Evolutionary conservation across 495 filamentous ascomycete species (phyloP).

Genomic region (Pseudevernia furfuracea): DNA sequence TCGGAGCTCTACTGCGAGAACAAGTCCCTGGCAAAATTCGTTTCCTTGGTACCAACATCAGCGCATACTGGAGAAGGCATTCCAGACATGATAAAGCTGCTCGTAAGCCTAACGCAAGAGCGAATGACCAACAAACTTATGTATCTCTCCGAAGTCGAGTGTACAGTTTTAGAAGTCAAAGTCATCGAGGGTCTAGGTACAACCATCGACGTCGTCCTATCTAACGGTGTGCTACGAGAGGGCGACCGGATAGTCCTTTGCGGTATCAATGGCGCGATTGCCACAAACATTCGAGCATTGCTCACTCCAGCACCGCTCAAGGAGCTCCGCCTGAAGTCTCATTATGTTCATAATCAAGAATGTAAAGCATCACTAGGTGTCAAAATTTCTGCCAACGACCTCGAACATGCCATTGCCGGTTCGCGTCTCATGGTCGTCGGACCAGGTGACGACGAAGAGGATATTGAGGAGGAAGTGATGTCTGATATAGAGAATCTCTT

Average conservation of each 20-base stretch:
- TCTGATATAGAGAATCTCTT: slow-evolving; percentile 87
- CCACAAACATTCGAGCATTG: slow-evolving; percentile 92
- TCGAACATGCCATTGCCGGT: slow-evolving; percentile 94
- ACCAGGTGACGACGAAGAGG: slow-evolving; percentile 91
- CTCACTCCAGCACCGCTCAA: slow-evolving; percentile 90
- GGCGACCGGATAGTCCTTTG: slow-evolving; percentile 93
- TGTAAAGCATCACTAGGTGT: slow-evolving; percentile 98
- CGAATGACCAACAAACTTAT: slow-evolving; percentile 96
- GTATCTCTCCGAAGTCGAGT: slow-evolving; percentile 97
- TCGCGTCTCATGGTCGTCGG: slow-evolving; percentile 91
- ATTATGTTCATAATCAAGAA: slow-evolving; percentile 98
- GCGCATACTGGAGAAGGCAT: slow-evolving; percentile 98
- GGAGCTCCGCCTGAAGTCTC: slow-evolving; percentile 87
- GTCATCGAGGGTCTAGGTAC: slow-evolving; percentile 97
- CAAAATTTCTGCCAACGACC: slow-evolving; percentile 94
- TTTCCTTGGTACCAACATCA: slow-evolving; percentile 93
- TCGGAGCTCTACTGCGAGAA: slow-evolving; percentile 95
- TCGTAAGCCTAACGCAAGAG: slow-evolving; percentile 87
- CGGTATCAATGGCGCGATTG: slow-evolving; percentile 87
- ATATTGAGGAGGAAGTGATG: slow-evolving; percentile 94
- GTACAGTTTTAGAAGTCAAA: slow-evolving; percentile 97
- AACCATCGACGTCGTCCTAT: slow-evolving; percentile 95
- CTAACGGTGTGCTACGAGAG: slow-evolving; percentile 90
- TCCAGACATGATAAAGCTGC: slow-evolving; percentile 96
- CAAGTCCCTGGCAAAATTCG: slow-evolving; percentile 87